A percentile compares a stretch with the other conserved stretches of the same genome.
These are phyloP conservation scores for Irpex sp. DNA, from an alignment of 1,284 basidiomycete species.

Conservation along the genomic window DNA sequence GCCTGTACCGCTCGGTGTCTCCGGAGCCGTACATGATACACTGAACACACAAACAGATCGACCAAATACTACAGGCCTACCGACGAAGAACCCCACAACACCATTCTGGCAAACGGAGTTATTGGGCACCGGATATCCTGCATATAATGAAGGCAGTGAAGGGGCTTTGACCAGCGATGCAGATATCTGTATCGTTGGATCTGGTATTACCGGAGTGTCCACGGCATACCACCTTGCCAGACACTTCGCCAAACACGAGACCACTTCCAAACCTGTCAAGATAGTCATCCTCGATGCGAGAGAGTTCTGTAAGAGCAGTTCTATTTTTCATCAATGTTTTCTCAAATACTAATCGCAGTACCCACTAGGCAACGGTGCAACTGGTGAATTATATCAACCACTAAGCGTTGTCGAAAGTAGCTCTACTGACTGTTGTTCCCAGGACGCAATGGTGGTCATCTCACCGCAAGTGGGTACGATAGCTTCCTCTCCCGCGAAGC, in stretches of 20 bases:
- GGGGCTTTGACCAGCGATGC: neutral
- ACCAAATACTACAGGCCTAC: neutral
- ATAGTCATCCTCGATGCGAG: neutral
- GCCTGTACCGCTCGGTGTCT: conserved; percentile 16
- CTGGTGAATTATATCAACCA: conserved; percentile 37
- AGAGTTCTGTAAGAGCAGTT: neutral
- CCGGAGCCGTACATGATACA: conserved; percentile 15
- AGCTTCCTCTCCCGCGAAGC: conserved; percentile 36
- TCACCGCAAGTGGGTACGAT: conserved; percentile 47
- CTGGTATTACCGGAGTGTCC: neutral
- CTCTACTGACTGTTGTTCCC: neutral
- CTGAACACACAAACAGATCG: conserved; percentile 2
- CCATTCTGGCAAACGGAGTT: neutral
- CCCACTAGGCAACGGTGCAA: conserved; percentile 46
- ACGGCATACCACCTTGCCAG: neutral
- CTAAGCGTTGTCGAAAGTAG: too few species aligned
- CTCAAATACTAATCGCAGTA: too few species aligned
- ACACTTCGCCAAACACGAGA: neutral
- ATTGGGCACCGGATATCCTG: neutral
- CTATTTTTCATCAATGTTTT: neutral
- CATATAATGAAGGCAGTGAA: neutral
- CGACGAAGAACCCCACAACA: neutral
- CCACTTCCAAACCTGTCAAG: neutral
- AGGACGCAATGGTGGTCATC: conserved; percentile 77
- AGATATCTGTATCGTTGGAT: neutral